Base-by-base conservation (phyloP, 2,329 filamentous ascomycete genomes). In the Parastagonospora avenae region DNA sequence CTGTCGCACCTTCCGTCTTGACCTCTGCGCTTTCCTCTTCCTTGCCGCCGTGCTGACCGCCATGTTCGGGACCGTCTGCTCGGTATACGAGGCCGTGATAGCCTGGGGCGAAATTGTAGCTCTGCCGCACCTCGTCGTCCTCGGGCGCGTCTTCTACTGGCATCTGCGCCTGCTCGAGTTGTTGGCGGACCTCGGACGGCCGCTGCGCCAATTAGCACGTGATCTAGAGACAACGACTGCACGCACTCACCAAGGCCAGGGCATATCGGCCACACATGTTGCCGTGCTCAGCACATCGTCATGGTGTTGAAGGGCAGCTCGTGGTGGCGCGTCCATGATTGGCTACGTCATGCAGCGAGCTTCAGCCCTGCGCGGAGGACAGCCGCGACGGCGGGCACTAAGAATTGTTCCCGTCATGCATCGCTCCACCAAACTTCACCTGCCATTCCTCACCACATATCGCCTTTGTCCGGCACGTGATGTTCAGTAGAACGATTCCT, bases 31-130 rank as follows among this genome's bases (percentile, higher is more conserved):
- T 28, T 14, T 42, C 36, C 12, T 16, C 36, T n/a, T 48, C 19
- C 28, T 55, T n/a, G 19, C 48, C 19, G n/a, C 53, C 41, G 54
- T 64, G 43, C 59, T 57, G 49, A 14, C 70, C 80, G n/a, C 84
- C 85, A 56, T 78, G 77, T 51, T 88, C 85, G 10, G 85, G 81
- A 5, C 83, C 82, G 44, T 91, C 85, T 30, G 91, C 91, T 52
- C 92, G 85, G 70, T 96, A 96, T 24, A 97, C 90, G 19, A 94
- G 79, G 30, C 94, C 93, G 66, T 89, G 82, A 55, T 91, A 90
- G 0, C 92, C 90, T 0, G 94, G 94, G 0, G 93, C 91, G 69
- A 99, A 95, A 72, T 97, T 97, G 77, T 95, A 96, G 31, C 84
- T 91, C 67, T 91, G 89, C 32, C 89, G 84, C 30, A 85, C 76